phyloP scores from a whole-genome alignment of 1,139 yeast genomes.

The Magnusiomyces sp. region DNA sequence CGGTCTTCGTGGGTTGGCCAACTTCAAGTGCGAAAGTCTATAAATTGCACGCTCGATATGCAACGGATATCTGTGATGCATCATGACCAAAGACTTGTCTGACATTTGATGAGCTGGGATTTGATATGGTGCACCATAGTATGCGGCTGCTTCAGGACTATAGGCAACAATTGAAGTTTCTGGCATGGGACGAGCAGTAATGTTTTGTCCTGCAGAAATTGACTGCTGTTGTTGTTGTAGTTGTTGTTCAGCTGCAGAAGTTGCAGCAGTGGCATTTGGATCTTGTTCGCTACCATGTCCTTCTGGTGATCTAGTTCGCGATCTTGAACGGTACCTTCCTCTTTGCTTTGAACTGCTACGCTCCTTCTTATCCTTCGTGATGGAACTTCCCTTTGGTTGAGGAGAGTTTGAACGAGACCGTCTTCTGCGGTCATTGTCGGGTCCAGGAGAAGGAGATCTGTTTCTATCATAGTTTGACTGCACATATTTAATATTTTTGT shows the following conservation, averaged over 20 bases:
- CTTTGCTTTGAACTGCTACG: conserved; percentile 3
- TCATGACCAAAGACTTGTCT: conserved; percentile 32
- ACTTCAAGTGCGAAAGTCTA: conserved; percentile 79
- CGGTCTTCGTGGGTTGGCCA: conserved; percentile 90
- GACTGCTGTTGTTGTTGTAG: conserved; percentile 19
- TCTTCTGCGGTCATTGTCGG: neutral
- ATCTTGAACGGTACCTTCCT: conserved; percentile 11
- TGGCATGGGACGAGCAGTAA: conserved; percentile 32
- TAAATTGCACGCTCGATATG: conserved; percentile 95
- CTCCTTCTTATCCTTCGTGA: neutral
- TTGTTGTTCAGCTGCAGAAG: conserved; percentile 1
- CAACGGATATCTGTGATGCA: conserved; percentile 64
- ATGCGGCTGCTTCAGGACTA: conserved; percentile 19
- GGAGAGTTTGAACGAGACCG: conserved; percentile 6
- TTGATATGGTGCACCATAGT: conserved; percentile 31
- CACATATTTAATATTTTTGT: neutral
- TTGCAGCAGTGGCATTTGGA: neutral
- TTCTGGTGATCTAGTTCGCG: conserved; percentile 8
- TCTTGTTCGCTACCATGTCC: neutral
- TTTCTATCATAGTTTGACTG: neutral
- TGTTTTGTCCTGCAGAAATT: conserved; percentile 31
- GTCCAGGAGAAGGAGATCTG: conserved; percentile 3
- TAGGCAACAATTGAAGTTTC: conserved; percentile 25
- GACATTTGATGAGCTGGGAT: conserved; percentile 34
- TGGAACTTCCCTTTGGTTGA: neutral